Evolutionary conservation across 2,329 filamentous ascomycete genomes (phyloP).

Genomic region (Metarhizium rileyi): DNA sequence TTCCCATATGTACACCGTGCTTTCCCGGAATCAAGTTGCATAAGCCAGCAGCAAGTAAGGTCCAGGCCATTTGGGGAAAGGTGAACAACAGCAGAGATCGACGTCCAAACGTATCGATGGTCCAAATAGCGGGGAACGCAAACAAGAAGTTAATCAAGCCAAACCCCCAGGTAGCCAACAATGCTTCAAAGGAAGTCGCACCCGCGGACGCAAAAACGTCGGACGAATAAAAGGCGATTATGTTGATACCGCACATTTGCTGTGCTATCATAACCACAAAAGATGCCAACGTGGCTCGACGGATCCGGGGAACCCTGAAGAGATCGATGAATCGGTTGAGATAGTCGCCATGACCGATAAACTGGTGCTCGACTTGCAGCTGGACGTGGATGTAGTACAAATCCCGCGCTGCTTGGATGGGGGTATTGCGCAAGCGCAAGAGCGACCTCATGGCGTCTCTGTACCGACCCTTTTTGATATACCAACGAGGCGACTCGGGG

Average conservation of each 20-base stretch:
- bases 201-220: conserved; percentile 52
- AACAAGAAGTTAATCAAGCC: conserved; percentile 50
- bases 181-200: conserved; percentile 42
- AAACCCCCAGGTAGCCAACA: conserved; percentile 49
- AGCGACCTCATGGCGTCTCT: conserved; percentile 49
- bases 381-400: conserved; percentile 57
- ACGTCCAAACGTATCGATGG: conserved; percentile 48
- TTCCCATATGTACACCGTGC: conserved; percentile 25
- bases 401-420: conserved; percentile 49
- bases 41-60: conserved; percentile 30
- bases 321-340: conserved; percentile 52
- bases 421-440: conserved; percentile 39
- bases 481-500: conserved; percentile 56
- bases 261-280: conserved; percentile 73
- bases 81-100: conserved; percentile 37
- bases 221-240: conserved; percentile 67
- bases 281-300: conserved; percentile 65
- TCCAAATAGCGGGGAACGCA: conserved; percentile 48
- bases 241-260: conserved; percentile 62
- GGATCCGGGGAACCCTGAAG: conserved; percentile 59
- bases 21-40: conserved; percentile 40
- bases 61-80: conserved; percentile 34
- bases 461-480: conserved; percentile 57
- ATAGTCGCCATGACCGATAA: conserved; percentile 44
- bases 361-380: conserved; percentile 47